Conservation (phyloP, 225 moss, liverwort and hornwort genomes). For the Bryoerythrophyllum caledonicum region DNA sequence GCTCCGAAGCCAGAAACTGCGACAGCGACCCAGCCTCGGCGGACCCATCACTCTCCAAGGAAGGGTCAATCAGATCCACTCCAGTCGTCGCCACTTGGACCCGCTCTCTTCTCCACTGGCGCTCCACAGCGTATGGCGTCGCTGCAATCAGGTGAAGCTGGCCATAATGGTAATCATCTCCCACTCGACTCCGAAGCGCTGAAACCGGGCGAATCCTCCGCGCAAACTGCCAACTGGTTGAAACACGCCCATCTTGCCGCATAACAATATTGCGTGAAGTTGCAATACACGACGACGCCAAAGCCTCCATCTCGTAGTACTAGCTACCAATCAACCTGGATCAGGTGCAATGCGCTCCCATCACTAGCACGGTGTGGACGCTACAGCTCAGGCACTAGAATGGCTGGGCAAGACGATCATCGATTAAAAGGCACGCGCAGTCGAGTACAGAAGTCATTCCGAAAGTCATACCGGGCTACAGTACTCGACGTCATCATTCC, state of each 20-base stretch:
- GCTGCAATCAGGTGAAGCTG: not conserved
- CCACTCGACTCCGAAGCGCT: not conserved
- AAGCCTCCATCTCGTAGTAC: constrained; percentile 26
- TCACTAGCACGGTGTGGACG: no score
- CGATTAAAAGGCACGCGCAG: not conserved
- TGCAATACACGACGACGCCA: constrained; percentile 24
- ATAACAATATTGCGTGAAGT: not conserved
- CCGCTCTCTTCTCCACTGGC: not conserved
- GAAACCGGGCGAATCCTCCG: not conserved
- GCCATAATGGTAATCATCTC: not conserved
- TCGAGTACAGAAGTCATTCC: not conserved
- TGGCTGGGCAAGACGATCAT: not conserved
- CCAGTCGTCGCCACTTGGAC: constrained; percentile 27
- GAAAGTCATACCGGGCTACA: not conserved
- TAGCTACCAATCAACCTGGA: not conserved
- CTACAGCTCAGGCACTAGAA: not conserved
- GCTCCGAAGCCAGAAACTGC: constrained; percentile 51
- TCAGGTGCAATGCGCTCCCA: not conserved
- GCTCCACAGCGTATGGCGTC: no score
- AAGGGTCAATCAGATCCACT: constrained; percentile 16
- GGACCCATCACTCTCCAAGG: not conserved
- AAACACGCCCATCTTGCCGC: not conserved
- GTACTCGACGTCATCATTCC: not conserved
- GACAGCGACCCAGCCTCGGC: constrained; percentile 26
- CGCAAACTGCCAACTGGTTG: not conserved